phyloP scores from a whole-genome alignment of 176 grass and related monocot genomes.

The Phoenix dactylifera region DNA sequence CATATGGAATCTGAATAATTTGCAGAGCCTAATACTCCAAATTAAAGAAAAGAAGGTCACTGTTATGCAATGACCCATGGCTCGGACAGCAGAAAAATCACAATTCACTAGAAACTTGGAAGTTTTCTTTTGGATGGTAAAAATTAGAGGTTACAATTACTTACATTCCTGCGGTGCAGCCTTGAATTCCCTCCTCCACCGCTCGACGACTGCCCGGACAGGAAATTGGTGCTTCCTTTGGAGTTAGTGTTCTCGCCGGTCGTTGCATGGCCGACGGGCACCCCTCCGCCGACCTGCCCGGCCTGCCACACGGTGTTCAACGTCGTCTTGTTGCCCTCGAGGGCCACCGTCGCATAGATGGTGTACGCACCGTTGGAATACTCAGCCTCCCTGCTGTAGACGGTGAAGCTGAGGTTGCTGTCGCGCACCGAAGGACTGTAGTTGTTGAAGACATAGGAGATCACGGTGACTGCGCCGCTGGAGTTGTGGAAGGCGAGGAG shows the following conservation, averaged over 20 bases:
- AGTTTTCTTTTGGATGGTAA: too few species aligned
- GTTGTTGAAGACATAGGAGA: slow-evolving; percentile 7
- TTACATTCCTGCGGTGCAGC: slow-evolving; percentile 19
- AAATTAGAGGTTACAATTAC: background rate
- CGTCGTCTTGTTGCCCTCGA: slow-evolving; percentile 31
- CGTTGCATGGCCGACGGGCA: slow-evolving; percentile 9
- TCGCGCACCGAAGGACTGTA: slow-evolving; percentile 6
- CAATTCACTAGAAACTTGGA: too few species aligned
- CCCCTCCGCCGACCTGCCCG: background rate
- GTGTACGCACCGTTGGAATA: slow-evolving; percentile 25
- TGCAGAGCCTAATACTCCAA: too few species aligned
- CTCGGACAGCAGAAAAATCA: too few species aligned
- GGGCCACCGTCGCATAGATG: slow-evolving; percentile 30
- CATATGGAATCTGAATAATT: too few species aligned
- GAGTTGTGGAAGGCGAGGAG: slow-evolving; percentile 24
- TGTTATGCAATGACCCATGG: too few species aligned
- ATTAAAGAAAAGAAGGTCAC: too few species aligned
- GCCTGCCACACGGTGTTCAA: slow-evolving; percentile 43
- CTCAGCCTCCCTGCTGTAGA: slow-evolving; percentile 16
- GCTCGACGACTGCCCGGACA: slow-evolving; percentile 4
- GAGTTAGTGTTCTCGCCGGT: slow-evolving; percentile 10
- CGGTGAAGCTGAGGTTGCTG: slow-evolving; percentile 17
- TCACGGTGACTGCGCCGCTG: background rate
- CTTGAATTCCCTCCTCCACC: background rate
- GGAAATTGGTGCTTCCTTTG: slow-evolving; percentile 21